A percentile compares a stretch with the other conserved stretches of the same genome.
phyloP scores from a whole-genome alignment of 73 alveolate species.

The Tetrahymena elliotti region DNA sequence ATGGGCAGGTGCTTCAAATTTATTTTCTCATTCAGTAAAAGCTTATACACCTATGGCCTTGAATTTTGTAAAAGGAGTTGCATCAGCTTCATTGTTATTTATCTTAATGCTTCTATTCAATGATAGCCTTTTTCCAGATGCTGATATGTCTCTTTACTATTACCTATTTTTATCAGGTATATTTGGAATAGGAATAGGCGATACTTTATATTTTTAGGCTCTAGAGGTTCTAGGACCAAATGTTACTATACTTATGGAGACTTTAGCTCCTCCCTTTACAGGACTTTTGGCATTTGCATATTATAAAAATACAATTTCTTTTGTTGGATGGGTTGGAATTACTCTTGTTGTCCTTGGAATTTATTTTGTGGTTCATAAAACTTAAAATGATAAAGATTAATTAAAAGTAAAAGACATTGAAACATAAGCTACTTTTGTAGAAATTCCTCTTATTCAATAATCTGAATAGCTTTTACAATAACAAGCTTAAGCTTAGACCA shows the following conservation, averaged over 20 bases:
- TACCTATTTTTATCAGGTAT: neutral
- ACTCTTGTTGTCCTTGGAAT: neutral
- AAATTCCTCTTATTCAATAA: neutral
- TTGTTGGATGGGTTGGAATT: neutral
- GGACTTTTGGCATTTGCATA: neutral
- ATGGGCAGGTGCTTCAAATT: neutral
- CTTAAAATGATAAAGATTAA: neutral
- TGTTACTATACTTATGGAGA: neutral
- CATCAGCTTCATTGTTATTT: neutral
- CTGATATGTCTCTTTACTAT: neutral
- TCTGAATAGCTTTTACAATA: neutral
- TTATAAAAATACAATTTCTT: neutral
- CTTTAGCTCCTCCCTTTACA: neutral
- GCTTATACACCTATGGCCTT: neutral
- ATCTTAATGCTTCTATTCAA: neutral
- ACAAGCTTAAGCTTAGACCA: neutral
- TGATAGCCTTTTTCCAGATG: neutral
- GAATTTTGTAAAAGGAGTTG: neutral
- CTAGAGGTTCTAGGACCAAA: neutral
- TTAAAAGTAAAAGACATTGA: neutral
- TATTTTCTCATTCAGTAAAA: neutral
- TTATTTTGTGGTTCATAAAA: neutral
- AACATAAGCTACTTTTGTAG: neutral
- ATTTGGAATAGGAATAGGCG: neutral
- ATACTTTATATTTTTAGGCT: neutral